Conservation (phyloP, 768 basidiomycete species). For the Psilocybe cyanescens region DNA sequence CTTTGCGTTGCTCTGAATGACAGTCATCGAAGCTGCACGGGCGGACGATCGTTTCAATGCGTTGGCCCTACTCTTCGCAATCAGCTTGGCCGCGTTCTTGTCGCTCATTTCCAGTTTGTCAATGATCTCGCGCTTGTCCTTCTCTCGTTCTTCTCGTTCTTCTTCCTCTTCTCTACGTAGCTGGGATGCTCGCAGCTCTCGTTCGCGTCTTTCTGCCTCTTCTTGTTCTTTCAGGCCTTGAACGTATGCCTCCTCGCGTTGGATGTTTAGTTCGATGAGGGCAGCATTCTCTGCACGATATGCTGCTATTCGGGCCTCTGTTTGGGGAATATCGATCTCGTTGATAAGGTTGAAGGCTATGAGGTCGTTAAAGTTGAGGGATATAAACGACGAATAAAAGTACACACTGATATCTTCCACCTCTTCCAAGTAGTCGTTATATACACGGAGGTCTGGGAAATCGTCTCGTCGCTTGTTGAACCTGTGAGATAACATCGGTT, state of each 20-base stretch:
- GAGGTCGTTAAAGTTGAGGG: slow-evolving; percentile 4
- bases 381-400: slow-evolving; percentile 5
- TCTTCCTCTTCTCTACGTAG: slow-evolving; percentile 71
- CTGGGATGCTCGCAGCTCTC: slow-evolving; percentile 70
- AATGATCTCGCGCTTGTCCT: slow-evolving; percentile 73
- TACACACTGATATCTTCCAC: slow-evolving; percentile 82
- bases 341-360: slow-evolving; percentile 95
- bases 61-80: slow-evolving; percentile 69
- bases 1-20: slow-evolving; percentile 50
- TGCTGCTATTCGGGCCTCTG: slow-evolving; percentile 80
- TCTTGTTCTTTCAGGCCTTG: slow-evolving; percentile 78
- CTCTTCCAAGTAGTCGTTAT: slow-evolving; percentile 96
- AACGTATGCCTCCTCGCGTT: slow-evolving; percentile 79
- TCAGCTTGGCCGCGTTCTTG: slow-evolving; percentile 68
- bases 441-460: slow-evolving; percentile 76
- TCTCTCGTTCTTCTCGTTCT: slow-evolving; percentile 77
- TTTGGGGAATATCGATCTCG: slow-evolving; percentile 77
- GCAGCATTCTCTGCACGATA: slow-evolving; percentile 84
- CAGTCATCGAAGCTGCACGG: slow-evolving; percentile 49
- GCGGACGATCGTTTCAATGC: slow-evolving; percentile 65
- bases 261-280: slow-evolving; percentile 81
- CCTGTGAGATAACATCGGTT: slow-evolving; percentile 41
- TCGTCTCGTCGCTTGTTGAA: slow-evolving; percentile 96
- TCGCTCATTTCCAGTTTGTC: slow-evolving; percentile 81
- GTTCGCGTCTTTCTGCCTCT: slow-evolving; percentile 74